A percentile compares a stretch with the other conserved stretches of the same genome.
Conservation (phyloP, 139 green algal species). For the Pycnococcus provasolii region DNA sequence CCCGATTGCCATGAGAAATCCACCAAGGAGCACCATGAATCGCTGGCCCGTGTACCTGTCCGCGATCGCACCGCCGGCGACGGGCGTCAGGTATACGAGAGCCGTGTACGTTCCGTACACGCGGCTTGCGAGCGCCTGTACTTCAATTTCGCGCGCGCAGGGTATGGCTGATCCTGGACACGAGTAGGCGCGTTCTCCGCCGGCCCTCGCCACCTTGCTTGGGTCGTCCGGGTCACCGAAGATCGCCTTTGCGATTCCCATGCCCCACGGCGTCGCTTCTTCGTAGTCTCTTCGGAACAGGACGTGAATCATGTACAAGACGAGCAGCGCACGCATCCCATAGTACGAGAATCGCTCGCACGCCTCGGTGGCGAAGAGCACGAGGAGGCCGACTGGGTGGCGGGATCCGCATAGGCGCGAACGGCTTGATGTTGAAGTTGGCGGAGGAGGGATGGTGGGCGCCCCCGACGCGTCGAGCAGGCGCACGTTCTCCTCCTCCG, state of each 20-base stretch:
- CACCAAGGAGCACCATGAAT: conserved; percentile 13
- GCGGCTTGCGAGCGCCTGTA: conserved; percentile 9
- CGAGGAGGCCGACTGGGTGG: conserved; percentile 3
- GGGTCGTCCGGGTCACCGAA: neutral
- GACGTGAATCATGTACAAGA: conserved; percentile 19
- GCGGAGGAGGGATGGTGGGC: no score
- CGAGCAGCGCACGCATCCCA: conserved; percentile 20
- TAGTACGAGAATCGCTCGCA: conserved; percentile 26
- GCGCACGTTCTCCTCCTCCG: no score
- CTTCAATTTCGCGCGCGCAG: conserved; percentile 9
- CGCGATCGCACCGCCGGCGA: conserved; percentile 18
- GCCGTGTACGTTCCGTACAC: conserved; percentile 28
- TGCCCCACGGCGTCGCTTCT: neutral
- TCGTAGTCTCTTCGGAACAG: neutral
- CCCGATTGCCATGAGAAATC: conserved; percentile 17
- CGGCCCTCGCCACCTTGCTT: neutral
- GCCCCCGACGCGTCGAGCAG: no score
- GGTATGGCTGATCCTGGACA: neutral
- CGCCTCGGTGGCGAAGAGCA: conserved; percentile 8
- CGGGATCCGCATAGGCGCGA: neutral
- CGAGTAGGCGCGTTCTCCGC: neutral
- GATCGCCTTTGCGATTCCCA: neutral
- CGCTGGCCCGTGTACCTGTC: conserved; percentile 17
- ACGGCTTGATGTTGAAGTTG: no score
- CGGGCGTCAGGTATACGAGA: conserved; percentile 21